Conservation (phyloP, 75 land plant species). For the Azolla pinnata region DNA sequence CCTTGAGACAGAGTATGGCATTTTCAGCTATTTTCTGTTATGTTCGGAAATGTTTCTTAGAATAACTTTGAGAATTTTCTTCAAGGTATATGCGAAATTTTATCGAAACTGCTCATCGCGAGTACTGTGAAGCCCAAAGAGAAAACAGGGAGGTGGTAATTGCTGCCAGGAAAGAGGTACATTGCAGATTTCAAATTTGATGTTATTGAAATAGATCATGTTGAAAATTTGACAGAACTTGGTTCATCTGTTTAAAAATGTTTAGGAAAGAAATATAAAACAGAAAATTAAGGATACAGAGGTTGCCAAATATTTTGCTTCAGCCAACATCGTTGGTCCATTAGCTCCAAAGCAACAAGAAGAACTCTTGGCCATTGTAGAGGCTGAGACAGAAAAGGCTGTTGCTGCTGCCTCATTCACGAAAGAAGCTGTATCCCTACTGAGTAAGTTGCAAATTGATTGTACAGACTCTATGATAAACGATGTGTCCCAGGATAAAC, state of each 20-base stretch:
- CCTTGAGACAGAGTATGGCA: constrained; percentile 53
- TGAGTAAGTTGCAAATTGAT: constrained; percentile 18
- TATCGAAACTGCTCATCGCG: constrained; percentile 31
- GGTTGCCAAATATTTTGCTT: constrained; percentile 21
- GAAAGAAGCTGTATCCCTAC: constrained; percentile 9
- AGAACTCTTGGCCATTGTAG: constrained; percentile 24
- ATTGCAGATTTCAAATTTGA: no score
- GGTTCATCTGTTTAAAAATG: neutral
- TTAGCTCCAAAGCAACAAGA: constrained; percentile 33
- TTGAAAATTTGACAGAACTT: neutral
- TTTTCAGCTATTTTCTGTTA: neutral
- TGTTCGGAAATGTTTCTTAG: neutral
- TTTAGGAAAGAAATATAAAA: constrained; percentile 29
- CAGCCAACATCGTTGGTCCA: constrained; percentile 21
- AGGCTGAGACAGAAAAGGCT: constrained; percentile 37
- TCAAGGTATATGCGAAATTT: constrained; percentile 37
- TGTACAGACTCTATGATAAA: neutral
- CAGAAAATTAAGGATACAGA: constrained; percentile 33
- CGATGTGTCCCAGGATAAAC: neutral
- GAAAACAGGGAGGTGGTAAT: constrained; percentile 27
- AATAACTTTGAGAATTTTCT: neutral
- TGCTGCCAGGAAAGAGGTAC: constrained; percentile 55
- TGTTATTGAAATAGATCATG: no score
- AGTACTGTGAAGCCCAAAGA: constrained; percentile 21
- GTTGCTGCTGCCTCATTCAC: constrained; percentile 29